Evolutionary conservation across 169 alveolate genomes (phyloP).

Genomic region (Cryptosporidium andersoni): DNA sequence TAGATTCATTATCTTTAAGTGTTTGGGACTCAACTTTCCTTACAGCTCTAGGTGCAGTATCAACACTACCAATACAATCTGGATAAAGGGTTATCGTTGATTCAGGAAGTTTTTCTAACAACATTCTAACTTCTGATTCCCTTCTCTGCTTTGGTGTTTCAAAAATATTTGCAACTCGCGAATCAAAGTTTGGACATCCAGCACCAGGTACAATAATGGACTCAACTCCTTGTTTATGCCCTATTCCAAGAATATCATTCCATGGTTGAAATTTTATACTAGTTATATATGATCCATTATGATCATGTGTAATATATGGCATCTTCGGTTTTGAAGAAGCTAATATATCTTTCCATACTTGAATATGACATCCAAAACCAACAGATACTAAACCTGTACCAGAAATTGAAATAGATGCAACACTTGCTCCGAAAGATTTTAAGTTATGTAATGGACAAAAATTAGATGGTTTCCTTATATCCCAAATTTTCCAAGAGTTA

Average conservation of each 20-base stretch:
- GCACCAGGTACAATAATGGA: slow-evolving; percentile 93
- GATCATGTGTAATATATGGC: slow-evolving; percentile 87
- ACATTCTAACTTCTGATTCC: slow-evolving; percentile 88
- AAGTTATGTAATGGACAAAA: slow-evolving; percentile 70
- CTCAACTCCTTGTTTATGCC: slow-evolving; percentile 86
- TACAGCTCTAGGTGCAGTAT: slow-evolving; percentile 81
- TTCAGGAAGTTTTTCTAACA: slow-evolving; percentile 92
- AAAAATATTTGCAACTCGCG: slow-evolving; percentile 87
- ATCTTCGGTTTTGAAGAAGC: slow-evolving; percentile 79
- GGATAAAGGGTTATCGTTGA: slow-evolving; percentile 89
- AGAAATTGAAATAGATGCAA: slow-evolving; percentile 76
- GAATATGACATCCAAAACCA: slow-evolving; percentile 80
- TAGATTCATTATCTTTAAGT: slow-evolving; percentile 72
- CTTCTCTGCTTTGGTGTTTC: slow-evolving; percentile 84
- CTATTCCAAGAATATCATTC: slow-evolving; percentile 94
- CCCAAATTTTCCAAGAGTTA: slow-evolving; percentile 92
- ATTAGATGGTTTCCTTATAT: slow-evolving; percentile 85
- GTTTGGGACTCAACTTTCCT: slow-evolving; percentile 74
- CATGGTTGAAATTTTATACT: slow-evolving; percentile 88
- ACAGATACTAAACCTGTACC: slow-evolving; percentile 87
- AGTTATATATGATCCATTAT: slow-evolving; percentile 75
- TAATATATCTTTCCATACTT: slow-evolving; percentile 88
- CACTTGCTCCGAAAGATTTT: slow-evolving; percentile 76
- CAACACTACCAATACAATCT: slow-evolving; percentile 86
- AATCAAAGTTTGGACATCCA: slow-evolving; percentile 92